Conservation (phyloP, 163 green algal species). For the Prototheca wickerhamii region DNA sequence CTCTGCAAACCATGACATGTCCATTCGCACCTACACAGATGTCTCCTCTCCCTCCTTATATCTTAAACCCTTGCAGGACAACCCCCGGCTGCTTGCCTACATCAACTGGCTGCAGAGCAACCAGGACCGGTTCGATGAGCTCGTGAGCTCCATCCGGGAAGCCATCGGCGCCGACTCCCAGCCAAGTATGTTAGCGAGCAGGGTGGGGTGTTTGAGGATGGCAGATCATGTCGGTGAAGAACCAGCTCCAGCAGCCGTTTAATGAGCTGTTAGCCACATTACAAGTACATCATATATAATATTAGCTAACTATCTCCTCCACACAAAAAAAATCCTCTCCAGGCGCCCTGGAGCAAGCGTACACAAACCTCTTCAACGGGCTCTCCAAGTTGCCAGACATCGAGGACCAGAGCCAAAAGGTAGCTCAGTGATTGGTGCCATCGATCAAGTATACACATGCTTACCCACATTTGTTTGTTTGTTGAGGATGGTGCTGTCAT, state of each 20-base stretch:
- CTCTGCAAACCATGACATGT: no score
- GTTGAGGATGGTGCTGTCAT: no score
- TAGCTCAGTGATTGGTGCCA: no score
- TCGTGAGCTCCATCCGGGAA: neutral
- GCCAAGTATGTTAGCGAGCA: neutral
- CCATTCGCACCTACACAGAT: no score
- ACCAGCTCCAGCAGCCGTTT: neutral
- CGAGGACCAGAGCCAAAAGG: no score
- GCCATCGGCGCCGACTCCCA: neutral
- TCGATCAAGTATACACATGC: no score
- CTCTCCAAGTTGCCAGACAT: no score
- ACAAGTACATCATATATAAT: no score
- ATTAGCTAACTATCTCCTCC: neutral
- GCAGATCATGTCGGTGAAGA: neutral
- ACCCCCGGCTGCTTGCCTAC: conserved; percentile 2
- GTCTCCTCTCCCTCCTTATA: neutral
- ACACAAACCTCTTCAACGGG: no score
- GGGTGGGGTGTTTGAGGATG: neutral
- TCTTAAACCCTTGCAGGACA: neutral
- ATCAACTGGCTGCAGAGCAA: conserved; percentile 1
- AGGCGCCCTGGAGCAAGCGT: no score
- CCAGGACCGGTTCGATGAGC: neutral
- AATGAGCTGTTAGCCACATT: conserved; percentile 2
- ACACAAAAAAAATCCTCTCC: neutral
- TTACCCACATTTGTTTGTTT: no score